Base-by-base conservation (phyloP, 78 protist species). In the Mantamonas sphyraenae region DNA sequence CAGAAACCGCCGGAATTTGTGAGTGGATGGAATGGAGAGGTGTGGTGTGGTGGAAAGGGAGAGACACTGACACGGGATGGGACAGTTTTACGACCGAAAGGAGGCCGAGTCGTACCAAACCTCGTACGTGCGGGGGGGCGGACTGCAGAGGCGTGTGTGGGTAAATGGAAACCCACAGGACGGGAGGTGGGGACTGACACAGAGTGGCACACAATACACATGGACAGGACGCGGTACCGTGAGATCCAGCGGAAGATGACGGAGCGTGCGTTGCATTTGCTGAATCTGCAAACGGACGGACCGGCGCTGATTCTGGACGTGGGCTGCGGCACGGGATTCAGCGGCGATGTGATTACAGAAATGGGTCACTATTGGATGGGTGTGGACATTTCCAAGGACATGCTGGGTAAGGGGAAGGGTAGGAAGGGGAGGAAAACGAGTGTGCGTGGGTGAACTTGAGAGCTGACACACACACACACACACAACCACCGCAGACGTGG, bases 311-410 rank as follows among this genome's bases (percentile, higher is more conserved):
- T 95, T 2, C 88, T 95, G 17, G 98, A 95, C 81, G 62, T 95
- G 9, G 98, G 98, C 26, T 92, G 96, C 69, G 94, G 94, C 38
- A 74, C 91, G 24, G 95, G 92, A n/a, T 73, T 87, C 40, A 77
- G 84, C 53, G 95, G 95, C 47, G 85, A 76, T 55, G 87, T 76
- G n/a, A 40, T 95, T n/a, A 34, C 87, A 4, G 89, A 86, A 30
- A 43, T 10, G 30, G 98, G 98, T 8, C 96, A 91, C 68, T 1
- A 42, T 7, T 92, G 93, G 94, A 66, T 91, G 40, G 98, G 98
- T 24, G 33, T 80, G 28, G 97, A 93, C 70, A 90, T 93, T 42
- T 64, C 81, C 38, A 50, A 35, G 22, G 60, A 51, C 65, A 93
- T 93, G 97, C 70, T 93, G 19, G 79, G 82, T 53, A 55, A 0